These are phyloP conservation scores for Cynanchum wilfordii DNA, from an alignment of 257 asterid species.

Conservation along the genomic window DNA sequence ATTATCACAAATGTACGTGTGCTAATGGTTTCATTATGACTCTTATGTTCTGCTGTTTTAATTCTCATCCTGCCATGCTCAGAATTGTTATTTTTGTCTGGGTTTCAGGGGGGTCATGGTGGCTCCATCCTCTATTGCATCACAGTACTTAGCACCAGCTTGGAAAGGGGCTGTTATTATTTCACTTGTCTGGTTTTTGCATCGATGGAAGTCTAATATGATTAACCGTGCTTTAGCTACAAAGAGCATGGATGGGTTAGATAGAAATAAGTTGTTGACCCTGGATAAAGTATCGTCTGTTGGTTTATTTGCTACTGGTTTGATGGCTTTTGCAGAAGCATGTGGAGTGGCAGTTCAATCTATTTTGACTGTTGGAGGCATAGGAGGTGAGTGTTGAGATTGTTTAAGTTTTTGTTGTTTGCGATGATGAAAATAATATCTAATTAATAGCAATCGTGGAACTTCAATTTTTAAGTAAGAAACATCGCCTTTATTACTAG, in stretches of 20 bases:
- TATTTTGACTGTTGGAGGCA: constrained; percentile 87
- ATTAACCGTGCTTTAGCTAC: constrained; percentile 53
- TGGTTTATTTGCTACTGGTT: constrained; percentile 68
- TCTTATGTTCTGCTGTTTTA: neutral
- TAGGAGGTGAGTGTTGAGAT: constrained; percentile 66
- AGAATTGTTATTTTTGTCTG: constrained; percentile 12
- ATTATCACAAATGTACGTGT: constrained; percentile 67
- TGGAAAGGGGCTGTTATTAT: constrained; percentile 73
- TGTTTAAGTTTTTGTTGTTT: neutral
- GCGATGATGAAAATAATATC: neutral
- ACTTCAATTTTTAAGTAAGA: neutral
- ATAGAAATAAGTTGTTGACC: constrained; percentile 57
- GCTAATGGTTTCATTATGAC: neutral
- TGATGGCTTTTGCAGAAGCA: constrained; percentile 86
- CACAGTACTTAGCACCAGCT: constrained; percentile 57
- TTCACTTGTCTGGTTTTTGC: constrained; percentile 79
- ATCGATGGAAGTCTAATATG: constrained; percentile 82
- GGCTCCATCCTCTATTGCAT: constrained; percentile 63
- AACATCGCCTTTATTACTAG: neutral
- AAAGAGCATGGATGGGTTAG: constrained; percentile 39
- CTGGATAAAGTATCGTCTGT: constrained; percentile 70
- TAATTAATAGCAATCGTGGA: neutral
- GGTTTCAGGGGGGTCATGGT: constrained; percentile 66
- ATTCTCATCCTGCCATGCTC: neutral
- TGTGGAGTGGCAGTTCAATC: constrained; percentile 95